Evolutionary conservation across 2,329 filamentous ascomycete species (phyloP).

Genomic region (Pseudogymnoascus sp.): DNA sequence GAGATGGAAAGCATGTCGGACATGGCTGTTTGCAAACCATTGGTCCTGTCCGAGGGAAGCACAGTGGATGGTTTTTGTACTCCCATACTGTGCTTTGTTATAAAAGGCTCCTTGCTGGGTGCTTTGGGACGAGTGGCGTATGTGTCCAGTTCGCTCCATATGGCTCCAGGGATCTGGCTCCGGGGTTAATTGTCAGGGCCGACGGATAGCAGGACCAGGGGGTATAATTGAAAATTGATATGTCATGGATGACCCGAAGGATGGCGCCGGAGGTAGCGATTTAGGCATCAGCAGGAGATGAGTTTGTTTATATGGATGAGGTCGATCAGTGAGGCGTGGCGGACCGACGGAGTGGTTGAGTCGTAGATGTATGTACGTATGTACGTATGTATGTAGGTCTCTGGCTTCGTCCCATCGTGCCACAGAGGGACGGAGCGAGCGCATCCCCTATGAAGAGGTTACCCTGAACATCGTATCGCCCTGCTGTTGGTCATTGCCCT

Average conservation of each 20-base stretch:
- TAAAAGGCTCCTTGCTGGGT: not conserved
- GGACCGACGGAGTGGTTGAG: not conserved
- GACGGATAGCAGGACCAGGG: not conserved
- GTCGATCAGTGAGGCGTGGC: not conserved
- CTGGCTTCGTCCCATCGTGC: not conserved
- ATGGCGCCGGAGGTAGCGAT: not conserved
- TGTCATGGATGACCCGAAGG: not conserved
- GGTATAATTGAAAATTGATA: not conserved
- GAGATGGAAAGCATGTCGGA: not conserved
- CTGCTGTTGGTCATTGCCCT: not conserved
- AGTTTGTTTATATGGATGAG: not conserved
- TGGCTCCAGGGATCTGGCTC: not conserved
- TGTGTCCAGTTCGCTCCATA: not conserved
- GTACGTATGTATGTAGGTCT: not conserved
- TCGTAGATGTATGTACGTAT: not conserved
- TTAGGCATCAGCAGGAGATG: not conserved
- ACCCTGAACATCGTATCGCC: not conserved
- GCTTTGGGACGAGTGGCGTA: not conserved
- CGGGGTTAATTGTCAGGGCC: not conserved
- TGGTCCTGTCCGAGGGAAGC: not conserved
- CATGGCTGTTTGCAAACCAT: not conserved
- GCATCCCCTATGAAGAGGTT: not conserved
- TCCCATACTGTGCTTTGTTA: not conserved
- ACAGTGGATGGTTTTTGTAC: not conserved
- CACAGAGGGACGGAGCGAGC: not conserved